phyloP scores from a whole-genome alignment of 257 asterid genomes.

The Salvia miltiorrhiza region DNA sequence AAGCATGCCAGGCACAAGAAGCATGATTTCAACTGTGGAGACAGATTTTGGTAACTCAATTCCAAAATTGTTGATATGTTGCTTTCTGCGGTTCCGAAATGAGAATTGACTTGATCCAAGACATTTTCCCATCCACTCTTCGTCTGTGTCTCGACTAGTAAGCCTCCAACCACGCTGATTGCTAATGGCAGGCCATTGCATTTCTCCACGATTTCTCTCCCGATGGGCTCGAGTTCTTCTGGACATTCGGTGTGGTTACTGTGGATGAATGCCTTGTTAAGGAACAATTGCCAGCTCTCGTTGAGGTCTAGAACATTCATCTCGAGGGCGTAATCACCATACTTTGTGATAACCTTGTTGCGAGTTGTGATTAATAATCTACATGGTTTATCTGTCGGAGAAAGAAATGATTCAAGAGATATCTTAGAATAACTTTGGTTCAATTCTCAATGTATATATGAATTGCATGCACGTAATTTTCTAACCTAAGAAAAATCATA shows the following conservation, averaged over 20 bases:
- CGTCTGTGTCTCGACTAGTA: conserved; percentile 4
- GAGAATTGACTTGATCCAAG: neutral
- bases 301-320: neutral
- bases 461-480: too few species aligned
- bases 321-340: neutral
- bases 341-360: neutral
- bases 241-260: neutral
- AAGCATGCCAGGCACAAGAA: conserved; percentile 14
- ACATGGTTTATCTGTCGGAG: neutral
- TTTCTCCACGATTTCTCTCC: conserved; percentile 14
- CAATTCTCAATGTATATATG: too few species aligned
- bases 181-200: conserved; percentile 33
- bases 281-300: conserved; percentile 31
- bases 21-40: conserved; percentile 19
- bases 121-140: conserved; percentile 25
- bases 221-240: conserved; percentile 4
- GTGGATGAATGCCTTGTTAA: conserved; percentile 16
- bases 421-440: too few species aligned
- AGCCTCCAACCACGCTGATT: conserved; percentile 22
- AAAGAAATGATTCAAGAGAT: neutral
- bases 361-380: conserved; percentile 3
- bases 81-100: neutral
- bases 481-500: too few species aligned
- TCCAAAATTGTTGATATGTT: conserved; percentile 15
- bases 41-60: conserved; percentile 18